phyloP scores from a whole-genome alignment of 1,284 basidiomycete species.

The Cutaneotrichosporon arboriforme region DNA sequence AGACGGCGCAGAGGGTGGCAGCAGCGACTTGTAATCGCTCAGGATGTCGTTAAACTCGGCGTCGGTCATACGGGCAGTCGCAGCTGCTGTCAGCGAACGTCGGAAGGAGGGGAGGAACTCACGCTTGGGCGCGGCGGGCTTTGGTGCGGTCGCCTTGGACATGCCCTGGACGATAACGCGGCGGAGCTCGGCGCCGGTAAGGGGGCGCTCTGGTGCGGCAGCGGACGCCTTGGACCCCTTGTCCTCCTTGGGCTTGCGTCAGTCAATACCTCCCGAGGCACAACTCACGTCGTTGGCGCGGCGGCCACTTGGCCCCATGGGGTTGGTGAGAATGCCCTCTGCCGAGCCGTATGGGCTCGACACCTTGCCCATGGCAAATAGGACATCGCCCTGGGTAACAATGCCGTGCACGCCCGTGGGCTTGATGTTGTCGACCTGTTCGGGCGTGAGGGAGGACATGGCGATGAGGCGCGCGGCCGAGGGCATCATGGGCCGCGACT shows the following conservation, averaged over 20 bases:
- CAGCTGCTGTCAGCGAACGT: constrained; percentile 10
- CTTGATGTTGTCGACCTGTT: constrained; percentile 47
- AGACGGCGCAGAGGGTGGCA: constrained; percentile 34
- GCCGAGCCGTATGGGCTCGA: constrained; percentile 62
- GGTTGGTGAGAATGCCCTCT: constrained; percentile 59
- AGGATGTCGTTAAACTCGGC: constrained; percentile 44
- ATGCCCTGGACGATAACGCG: constrained; percentile 66
- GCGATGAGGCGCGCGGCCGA: constrained; percentile 43
- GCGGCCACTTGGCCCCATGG: constrained; percentile 39
- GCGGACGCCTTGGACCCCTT: constrained; percentile 9
- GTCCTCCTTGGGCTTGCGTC: constrained; percentile 17
- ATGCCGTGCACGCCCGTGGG: constrained; percentile 78
- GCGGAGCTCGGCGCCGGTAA: constrained; percentile 66
- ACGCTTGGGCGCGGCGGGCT: constrained; percentile 27
- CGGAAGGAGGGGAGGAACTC: constrained; percentile 22
- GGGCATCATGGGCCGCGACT: constrained; percentile 41
- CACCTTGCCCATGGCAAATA: constrained; percentile 67
- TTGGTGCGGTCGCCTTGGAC: constrained; percentile 54
- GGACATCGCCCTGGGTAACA: constrained; percentile 85
- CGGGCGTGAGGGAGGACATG: constrained; percentile 44
- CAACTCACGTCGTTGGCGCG: constrained; percentile 33
- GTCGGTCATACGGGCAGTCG: constrained; percentile 16
- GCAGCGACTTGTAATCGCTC: constrained; percentile 39
- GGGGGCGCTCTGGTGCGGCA: constrained; percentile 46
- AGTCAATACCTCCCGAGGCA: constrained; percentile 4